A percentile compares a stretch with the other conserved stretches of the same genome.
phyloP scores from a whole-genome alignment of 352 stramenopile species.

The Phytophthora megakarya region DNA sequence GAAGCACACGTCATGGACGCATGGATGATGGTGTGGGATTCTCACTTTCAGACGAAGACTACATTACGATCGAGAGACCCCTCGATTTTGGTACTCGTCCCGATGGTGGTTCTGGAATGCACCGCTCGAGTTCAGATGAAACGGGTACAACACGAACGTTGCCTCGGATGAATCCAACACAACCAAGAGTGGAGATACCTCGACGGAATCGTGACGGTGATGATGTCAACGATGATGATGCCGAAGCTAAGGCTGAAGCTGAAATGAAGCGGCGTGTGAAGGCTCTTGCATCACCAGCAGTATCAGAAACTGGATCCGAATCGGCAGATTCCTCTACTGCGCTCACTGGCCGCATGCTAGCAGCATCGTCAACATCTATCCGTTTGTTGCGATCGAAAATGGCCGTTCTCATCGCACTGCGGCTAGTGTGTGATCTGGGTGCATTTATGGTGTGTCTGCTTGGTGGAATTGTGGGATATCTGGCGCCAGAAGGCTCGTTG shows the following conservation, averaged over 20 bases:
- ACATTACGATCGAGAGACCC: slow-evolving; percentile 60
- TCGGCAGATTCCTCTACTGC: slow-evolving; percentile 59
- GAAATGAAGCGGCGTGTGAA: slow-evolving; percentile 36
- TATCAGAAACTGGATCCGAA: slow-evolving; percentile 46
- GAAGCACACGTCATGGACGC: slow-evolving; percentile 44
- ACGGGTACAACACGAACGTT: slow-evolving; percentile 16
- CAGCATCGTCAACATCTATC: slow-evolving; percentile 35
- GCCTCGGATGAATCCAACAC: slow-evolving; percentile 23
- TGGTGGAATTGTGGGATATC: slow-evolving; percentile 62
- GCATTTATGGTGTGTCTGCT: slow-evolving; percentile 84
- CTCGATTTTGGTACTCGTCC: slow-evolving; percentile 34
- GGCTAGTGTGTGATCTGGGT: slow-evolving; percentile 57
- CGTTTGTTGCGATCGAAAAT: slow-evolving; percentile 36
- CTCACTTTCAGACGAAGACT: slow-evolving; percentile 75
- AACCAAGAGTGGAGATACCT: slow-evolving; percentile 23
- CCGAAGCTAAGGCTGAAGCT: slow-evolving; percentile 21
- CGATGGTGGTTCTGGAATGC: slow-evolving; percentile 12
- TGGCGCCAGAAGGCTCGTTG: slow-evolving; percentile 71
- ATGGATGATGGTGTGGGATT: slow-evolving; percentile 40
- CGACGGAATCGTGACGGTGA: slow-evolving; percentile 6
- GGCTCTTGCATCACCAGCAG: slow-evolving; percentile 55
- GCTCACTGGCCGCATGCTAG: slow-evolving; percentile 45
- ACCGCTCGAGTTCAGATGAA: slow-evolving; percentile 28
- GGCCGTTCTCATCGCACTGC: slow-evolving; percentile 44
- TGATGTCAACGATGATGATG: slow-evolving; percentile 9